These are phyloP conservation scores for Epichloe gansuensis DNA, from an alignment of 2,329 filamentous ascomycete genomes.

Conservation along the genomic window DNA sequence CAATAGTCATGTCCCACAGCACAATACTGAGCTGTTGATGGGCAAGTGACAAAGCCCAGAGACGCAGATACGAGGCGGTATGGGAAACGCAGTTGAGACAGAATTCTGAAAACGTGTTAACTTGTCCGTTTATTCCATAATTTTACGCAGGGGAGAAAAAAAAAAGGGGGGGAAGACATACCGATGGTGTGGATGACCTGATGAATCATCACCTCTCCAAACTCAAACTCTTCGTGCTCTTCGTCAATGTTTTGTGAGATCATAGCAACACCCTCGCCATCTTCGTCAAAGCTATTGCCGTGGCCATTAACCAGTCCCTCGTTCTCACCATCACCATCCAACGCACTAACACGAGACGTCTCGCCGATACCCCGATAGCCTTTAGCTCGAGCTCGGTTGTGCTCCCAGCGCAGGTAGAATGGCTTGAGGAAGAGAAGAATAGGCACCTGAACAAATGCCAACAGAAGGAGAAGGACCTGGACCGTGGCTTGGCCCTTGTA, in stretches of 20 bases:
- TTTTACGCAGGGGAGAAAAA: not conserved
- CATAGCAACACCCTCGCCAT: constrained; percentile 74
- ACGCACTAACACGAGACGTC: constrained; percentile 71
- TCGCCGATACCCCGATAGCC: constrained; percentile 93
- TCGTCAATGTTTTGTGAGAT: constrained; percentile 76
- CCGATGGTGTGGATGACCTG: constrained; percentile 98
- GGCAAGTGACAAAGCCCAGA: constrained; percentile 93
- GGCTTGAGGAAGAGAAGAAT: constrained; percentile 90
- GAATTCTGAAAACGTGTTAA: constrained; percentile 55
- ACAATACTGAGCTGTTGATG: constrained; percentile 96
- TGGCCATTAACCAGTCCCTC: constrained; percentile 39
- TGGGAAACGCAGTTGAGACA: constrained; percentile 98
- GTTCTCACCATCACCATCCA: constrained; percentile 77
- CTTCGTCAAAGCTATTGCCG: constrained; percentile 47
- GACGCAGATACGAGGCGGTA: constrained; percentile 94
- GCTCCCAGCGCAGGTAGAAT: constrained; percentile 84
- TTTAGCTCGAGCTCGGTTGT: constrained; percentile 74
- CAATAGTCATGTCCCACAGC: constrained; percentile 92
- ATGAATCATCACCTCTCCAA: constrained; percentile 95
- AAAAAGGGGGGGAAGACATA: constrained; percentile 32
- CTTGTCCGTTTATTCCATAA: not conserved
- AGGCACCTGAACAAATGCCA: constrained; percentile 79
- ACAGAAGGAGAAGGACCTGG: constrained; percentile 64
- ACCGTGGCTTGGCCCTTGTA: constrained; percentile 66
- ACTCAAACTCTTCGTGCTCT: constrained; percentile 94